Evolutionary conservation across 257 asterid species (phyloP).

Genomic region (Solanum pinnatisectum): DNA sequence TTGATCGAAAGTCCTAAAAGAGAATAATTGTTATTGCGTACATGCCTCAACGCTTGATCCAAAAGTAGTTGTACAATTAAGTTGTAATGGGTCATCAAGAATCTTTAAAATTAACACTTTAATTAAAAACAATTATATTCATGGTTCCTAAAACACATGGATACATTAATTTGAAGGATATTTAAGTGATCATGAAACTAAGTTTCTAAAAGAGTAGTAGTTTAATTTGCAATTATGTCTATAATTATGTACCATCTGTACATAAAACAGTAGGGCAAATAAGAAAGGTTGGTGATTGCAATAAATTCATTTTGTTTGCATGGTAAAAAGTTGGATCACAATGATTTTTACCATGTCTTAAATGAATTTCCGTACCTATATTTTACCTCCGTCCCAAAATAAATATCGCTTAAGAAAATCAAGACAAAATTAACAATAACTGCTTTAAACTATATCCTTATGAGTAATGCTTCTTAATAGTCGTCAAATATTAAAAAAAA

Average conservation of each 20-base stretch:
- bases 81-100: neutral
- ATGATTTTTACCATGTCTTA: neutral
- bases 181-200: neutral
- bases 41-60: neutral
- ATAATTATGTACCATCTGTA: neutral
- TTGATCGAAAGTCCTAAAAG: neutral
- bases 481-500: no score
- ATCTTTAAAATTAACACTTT: neutral
- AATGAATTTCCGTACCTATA: slow-evolving; percentile 11
- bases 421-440: no score
- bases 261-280: neutral
- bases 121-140: neutral
- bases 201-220: neutral
- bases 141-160: neutral
- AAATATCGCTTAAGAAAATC: no score
- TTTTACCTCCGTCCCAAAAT: neutral
- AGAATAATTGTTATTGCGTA: no score
- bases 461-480: no score
- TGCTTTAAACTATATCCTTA: neutral
- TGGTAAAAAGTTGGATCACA: neutral
- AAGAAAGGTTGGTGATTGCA: neutral
- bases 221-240: neutral
- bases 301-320: no score
- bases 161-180: neutral
- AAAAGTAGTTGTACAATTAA: neutral